A percentile compares a stretch with the other conserved stretches of the same genome.
phyloP scores from a whole-genome alignment of 345 rosid species.

The Pistacia vera region DNA sequence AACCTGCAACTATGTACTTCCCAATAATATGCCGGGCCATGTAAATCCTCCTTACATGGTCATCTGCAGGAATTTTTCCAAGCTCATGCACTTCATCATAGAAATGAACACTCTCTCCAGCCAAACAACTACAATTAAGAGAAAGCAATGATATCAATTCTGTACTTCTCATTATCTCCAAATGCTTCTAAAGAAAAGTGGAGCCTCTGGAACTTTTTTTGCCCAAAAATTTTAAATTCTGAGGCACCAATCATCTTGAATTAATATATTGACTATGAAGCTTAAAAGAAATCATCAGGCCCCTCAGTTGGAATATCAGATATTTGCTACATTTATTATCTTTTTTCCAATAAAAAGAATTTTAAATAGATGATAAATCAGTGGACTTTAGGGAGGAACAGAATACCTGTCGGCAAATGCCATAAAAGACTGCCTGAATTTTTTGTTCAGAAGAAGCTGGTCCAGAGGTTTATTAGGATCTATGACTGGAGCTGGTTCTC shows the following conservation, averaged over 20 bases:
- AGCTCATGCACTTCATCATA: constrained; percentile 80
- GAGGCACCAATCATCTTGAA: neutral
- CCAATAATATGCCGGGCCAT: constrained; percentile 89
- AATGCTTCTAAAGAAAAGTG: neutral
- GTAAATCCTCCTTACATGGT: constrained; percentile 73
- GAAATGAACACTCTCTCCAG: constrained; percentile 93
- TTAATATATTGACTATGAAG: neutral
- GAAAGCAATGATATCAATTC: neutral
- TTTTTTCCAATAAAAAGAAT: neutral
- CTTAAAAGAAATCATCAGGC: neutral
- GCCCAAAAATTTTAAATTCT: neutral
- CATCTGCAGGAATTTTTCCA: constrained; percentile 67
- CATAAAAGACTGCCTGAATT: constrained; percentile 82
- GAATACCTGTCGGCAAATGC: constrained; percentile 88
- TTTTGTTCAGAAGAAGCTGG: constrained; percentile 78
- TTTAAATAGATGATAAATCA: constrained; percentile 3
- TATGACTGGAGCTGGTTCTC: constrained; percentile 46
- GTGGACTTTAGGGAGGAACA: constrained; percentile 6
- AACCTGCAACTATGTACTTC: constrained; percentile 79
- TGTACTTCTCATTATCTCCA: constrained; percentile 3
- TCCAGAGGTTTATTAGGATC: constrained; percentile 77
- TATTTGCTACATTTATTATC: neutral
- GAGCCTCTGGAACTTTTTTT: neutral
- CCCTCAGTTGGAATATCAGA: neutral
- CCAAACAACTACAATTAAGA: constrained; percentile 65